Base-by-base conservation (phyloP, 805 yeast species). In the Ogataea chonburiensis region DNA sequence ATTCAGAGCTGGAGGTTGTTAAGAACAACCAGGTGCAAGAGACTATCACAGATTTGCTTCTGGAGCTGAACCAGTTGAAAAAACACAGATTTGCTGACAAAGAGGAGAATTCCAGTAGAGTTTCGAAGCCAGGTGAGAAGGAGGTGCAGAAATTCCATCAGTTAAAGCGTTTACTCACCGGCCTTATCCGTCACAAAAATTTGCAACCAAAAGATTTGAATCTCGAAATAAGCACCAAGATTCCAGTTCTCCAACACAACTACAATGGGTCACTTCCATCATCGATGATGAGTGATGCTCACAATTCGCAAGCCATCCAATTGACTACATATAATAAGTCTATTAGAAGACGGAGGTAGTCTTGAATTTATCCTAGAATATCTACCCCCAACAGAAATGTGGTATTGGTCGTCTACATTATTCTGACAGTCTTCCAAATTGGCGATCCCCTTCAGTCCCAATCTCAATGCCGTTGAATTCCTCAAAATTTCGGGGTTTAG, bases 241-340 rank as follows among this genome's bases (percentile, higher is more conserved):
- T 89, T 30, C 95, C 96, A 1, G 80, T 84, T 0, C 68, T 84
- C 38, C 78, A 78, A 54, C 74, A 79, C 16, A 86, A 81, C 46
- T 88, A 86, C 53, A 64, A 74, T 23, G 97, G 97, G 30, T 71
- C 82, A 1, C 68, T 89, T 52, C 96, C 96, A 1, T 83, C 85
- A 2, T 63, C 71, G 10, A 37, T 38, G 29, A 37, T 47, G 28
- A 40, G 45, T 20, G 31, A 34, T 27, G 37, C 43, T 5, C 39
- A 36, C 16, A 27, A 36, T 12, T 35, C 37, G 7, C 44, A 36
- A 11, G 37, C 39, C 16, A 46, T 47, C n/a, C 40, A 48, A 22
- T 22, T 34, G 20, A 21, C 54, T 2, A 42, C 47, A 4, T 27
- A 44, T 25, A 47, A 42, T 22, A 39, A 42, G 11, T 34, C 45